Conservation (phyloP, 768 basidiomycete species). For the Mycena crocata region DNA sequence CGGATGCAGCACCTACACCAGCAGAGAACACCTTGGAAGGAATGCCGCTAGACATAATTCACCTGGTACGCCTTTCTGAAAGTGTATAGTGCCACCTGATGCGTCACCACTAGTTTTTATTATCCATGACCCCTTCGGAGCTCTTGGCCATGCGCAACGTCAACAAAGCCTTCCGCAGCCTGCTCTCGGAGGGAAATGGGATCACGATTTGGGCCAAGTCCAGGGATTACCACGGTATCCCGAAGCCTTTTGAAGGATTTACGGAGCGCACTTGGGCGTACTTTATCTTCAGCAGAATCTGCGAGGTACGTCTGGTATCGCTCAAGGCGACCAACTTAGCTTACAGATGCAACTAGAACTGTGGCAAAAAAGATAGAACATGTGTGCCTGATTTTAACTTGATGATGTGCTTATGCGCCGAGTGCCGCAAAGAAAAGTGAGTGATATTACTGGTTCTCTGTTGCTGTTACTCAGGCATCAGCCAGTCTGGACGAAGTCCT, state of each 20-base stretch:
- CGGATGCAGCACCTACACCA: too few relatives aligned
- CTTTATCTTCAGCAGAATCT: slow-evolving; percentile 4
- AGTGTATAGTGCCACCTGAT: too few relatives aligned
- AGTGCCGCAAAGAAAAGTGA: neutral
- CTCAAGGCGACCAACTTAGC: neutral
- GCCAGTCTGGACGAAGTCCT: neutral
- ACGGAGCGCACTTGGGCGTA: neutral
- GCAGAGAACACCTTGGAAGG: neutral
- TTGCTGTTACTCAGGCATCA: neutral
- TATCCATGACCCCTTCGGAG: slow-evolving; percentile 4
- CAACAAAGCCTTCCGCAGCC: neutral
- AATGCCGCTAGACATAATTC: neutral
- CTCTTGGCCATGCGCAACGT: slow-evolving; percentile 5
- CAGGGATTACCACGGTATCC: slow-evolving; percentile 11
- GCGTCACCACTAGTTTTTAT: neutral
- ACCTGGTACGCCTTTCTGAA: neutral
- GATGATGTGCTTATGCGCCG: neutral
- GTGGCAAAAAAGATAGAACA: neutral
- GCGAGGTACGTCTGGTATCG: neutral
- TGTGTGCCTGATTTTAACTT: neutral
- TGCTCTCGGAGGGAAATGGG: slow-evolving; percentile 1
- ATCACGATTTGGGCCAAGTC: neutral
- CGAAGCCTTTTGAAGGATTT: slow-evolving; percentile 4
- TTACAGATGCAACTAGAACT: neutral
- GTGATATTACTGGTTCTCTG: neutral